A percentile compares a stretch with the other conserved stretches of the same genome.
Evolutionary conservation across 1,284 basidiomycete genomes (phyloP).

Genomic region (Trametes polyzona): DNA sequence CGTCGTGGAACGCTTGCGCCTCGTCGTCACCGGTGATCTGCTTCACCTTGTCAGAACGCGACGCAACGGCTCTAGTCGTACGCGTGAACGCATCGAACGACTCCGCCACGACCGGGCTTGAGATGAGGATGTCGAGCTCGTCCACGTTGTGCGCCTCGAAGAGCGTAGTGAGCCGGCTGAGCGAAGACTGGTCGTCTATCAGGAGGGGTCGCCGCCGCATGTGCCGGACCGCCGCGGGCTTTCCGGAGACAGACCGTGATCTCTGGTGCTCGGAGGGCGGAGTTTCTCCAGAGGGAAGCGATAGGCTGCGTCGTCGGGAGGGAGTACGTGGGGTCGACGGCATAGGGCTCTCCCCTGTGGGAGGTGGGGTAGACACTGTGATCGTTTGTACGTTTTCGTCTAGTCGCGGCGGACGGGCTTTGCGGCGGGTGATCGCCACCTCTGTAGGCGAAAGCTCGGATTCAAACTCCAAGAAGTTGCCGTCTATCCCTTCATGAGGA

Average conservation of each 20-base stretch:
- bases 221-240: constrained; percentile 28
- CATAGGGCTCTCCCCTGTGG: constrained; percentile 15
- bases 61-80: constrained; percentile 13
- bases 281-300: constrained; percentile 17
- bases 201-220: constrained; percentile 42
- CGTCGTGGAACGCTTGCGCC: constrained; percentile 43
- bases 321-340: constrained; percentile 23
- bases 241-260: constrained; percentile 21
- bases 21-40: constrained; percentile 51
- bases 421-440: constrained; percentile 4
- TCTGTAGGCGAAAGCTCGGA: constrained; percentile 22
- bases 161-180: constrained; percentile 44
- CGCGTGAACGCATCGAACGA: constrained; percentile 28
- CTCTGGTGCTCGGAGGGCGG: constrained; percentile 20
- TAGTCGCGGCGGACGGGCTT: constrained; percentile 28
- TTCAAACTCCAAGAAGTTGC: constrained; percentile 18
- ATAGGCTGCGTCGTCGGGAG: constrained; percentile 22
- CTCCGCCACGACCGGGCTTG: constrained; percentile 37
- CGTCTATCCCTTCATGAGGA: constrained; percentile 30
- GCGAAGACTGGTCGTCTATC: constrained; percentile 45
- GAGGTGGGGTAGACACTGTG: constrained; percentile 16
- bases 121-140: constrained; percentile 39
- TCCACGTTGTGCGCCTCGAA: constrained; percentile 43
- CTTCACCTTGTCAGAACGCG: constrained; percentile 41
- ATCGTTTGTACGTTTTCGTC: constrained; percentile 13